Base-by-base conservation (phyloP, 2,329 filamentous ascomycete species). In the Chaetomiaceae sp. region DNA sequence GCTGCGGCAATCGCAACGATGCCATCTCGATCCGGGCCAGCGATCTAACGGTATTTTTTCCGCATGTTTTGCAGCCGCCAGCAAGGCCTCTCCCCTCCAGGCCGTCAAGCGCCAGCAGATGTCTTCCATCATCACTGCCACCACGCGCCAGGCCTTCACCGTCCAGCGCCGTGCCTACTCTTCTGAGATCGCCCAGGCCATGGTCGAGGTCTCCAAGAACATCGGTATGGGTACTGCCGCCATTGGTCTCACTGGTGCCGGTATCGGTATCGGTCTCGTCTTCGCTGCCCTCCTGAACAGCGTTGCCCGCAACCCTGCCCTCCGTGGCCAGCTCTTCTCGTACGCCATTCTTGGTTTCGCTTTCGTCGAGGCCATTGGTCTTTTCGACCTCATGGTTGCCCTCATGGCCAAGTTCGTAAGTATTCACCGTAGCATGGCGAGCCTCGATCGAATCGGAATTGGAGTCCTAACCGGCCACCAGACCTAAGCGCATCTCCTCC, bases 301-400 rank as follows among this genome's bases (percentile, higher is more conserved):
- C 79, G 89, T 94, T 74, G 88, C 89, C 80, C 89, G 89, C 80
- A 95, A 95, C 88, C 89, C 89, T 71, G 87, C 87, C 72, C 88
- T 95, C 79, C 87, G 89, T 80, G 89, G 89, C 74, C 90, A 95
- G 84, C 89, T 95, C 71, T 95, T 94, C 87, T 89, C 87, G 66
- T 92, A 94, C 79, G 89, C 89, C 83, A 92, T 94, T 87, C 80
- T 94, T 72, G 89, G 89, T 80, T 94, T 94, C 80, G 89, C 89
- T 73, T 94, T 94, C 86, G 89, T 91, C 76, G 89, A 94, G 76
- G 89, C 89, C 78, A 90, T 89, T 68, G 87, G 86, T 86, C 84
- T 89, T 71, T 89, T 89, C 85, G 86, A 89, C 71, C 85, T 89
- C 71, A 90, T 90, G 87, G 83, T 90, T 89, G 87, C 87, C 79